These are phyloP conservation scores for Xylaria sp. DNA, from an alignment of 2,329 filamentous ascomycete species.

Conservation along the genomic window DNA sequence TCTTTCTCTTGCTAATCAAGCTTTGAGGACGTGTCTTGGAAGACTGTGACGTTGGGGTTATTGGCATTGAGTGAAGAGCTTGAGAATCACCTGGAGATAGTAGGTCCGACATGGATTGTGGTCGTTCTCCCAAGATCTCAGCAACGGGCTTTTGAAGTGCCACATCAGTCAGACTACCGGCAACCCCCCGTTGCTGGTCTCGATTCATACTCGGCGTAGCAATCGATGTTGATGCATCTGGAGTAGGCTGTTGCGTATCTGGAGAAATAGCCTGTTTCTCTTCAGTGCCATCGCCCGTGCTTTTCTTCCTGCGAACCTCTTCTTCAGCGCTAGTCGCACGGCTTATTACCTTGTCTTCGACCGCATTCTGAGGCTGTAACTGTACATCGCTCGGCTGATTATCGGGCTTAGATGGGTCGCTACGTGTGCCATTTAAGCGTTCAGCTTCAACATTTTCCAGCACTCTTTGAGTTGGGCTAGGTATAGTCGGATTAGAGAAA, in stretches of 20 bases:
- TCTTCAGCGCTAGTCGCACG: neutral
- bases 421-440: neutral
- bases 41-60: conserved; percentile 49
- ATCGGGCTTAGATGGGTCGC: neutral
- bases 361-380: neutral
- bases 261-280: conserved; percentile 8
- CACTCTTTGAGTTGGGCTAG: neutral
- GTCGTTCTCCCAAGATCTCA: conserved; percentile 48
- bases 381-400: neutral
- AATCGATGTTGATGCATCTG: conserved; percentile 11
- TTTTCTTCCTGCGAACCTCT: neutral
- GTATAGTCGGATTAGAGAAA: neutral
- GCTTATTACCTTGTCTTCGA: neutral
- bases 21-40: conserved; percentile 47
- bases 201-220: neutral
- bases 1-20: conserved; percentile 61
- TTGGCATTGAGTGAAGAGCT: conserved; percentile 38
- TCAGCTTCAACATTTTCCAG: neutral
- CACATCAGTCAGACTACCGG: conserved; percentile 40
- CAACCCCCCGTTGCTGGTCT: conserved; percentile 21
- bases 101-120: conserved; percentile 25
- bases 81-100: conserved; percentile 40
- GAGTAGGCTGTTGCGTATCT: conserved; percentile 4
- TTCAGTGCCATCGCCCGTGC: neutral
- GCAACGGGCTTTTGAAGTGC: conserved; percentile 50